Percentiles rank a stretch among this genome's conserved stretches.
These are phyloP conservation scores for Candida pseudoviswanathii DNA, from an alignment of 1,139 yeast species.

Conservation along the genomic window DNA sequence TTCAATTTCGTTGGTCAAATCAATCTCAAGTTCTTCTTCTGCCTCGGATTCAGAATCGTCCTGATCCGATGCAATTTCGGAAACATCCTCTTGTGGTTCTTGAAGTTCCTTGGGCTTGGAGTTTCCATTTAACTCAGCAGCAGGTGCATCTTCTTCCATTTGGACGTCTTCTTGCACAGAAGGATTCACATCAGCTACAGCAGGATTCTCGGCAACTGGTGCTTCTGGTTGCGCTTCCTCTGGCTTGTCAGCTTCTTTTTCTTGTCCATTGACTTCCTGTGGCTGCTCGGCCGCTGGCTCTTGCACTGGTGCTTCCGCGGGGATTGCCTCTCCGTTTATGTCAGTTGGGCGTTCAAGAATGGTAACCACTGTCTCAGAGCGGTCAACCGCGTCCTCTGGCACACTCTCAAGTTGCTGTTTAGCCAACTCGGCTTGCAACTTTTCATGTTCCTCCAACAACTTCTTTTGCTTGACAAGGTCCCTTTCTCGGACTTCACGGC, in stretches of 20 bases:
- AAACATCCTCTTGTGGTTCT: constrained; percentile 2
- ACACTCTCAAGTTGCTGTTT: constrained; percentile 19
- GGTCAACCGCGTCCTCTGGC: background rate
- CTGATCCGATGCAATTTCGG: constrained; percentile 4
- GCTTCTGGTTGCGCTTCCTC: constrained; percentile 2
- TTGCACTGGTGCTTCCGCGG: no score
- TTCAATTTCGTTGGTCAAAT: constrained; percentile 19
- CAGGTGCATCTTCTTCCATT: background rate
- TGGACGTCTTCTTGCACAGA: constrained; percentile 1
- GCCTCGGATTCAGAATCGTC: constrained; percentile 28
- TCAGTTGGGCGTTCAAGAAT: no score
- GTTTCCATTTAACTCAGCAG: background rate
- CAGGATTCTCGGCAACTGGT: background rate
- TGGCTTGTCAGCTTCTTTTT: background rate
- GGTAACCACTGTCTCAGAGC: no score
- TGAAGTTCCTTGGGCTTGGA: constrained; percentile 2
- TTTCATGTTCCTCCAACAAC: constrained; percentile 42
- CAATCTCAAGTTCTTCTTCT: constrained; percentile 24
- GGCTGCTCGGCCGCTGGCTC: no score
- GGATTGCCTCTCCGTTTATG: no score
- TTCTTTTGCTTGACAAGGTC: constrained; percentile 59
- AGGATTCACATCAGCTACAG: background rate
- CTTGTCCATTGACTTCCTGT: background rate
- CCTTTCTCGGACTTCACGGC: constrained; percentile 71
- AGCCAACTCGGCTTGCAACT: constrained; percentile 28